Conservation (phyloP, 75 land plant genomes). For the Selaginella moellendorffii region DNA sequence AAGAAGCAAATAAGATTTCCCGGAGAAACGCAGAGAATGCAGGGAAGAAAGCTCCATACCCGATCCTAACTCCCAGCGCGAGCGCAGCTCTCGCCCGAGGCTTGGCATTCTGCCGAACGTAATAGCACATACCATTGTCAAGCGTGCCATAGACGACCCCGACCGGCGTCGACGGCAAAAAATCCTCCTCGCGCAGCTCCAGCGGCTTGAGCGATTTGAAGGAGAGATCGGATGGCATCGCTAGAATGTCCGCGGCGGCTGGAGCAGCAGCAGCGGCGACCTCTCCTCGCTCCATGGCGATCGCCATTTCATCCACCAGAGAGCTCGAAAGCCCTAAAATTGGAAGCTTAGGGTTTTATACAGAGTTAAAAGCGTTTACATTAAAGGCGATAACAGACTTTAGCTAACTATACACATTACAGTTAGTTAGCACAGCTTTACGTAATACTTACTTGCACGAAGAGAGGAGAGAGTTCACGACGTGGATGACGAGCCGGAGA, state of each 20-base stretch:
- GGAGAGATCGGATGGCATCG: not conserved
- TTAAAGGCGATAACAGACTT: too few relatives aligned
- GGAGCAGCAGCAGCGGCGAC: too few relatives aligned
- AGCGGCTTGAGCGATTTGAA: conserved; percentile 78
- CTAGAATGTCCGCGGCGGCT: not conserved
- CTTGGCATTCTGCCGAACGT: conserved; percentile 73
- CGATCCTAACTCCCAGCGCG: conserved; percentile 83
- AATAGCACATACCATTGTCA: conserved; percentile 81
- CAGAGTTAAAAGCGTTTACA: too few relatives aligned
- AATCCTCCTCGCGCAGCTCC: conserved; percentile 30
- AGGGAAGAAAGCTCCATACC: too few relatives aligned
- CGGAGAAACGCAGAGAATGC: too few relatives aligned
- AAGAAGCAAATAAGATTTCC: too few relatives aligned
- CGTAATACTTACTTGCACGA: conserved; percentile 64
- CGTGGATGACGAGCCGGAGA: conserved; percentile 68
- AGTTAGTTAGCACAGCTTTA: conserved; percentile 59
- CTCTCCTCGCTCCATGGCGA: too few relatives aligned
- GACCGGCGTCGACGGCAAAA: conserved; percentile 37
- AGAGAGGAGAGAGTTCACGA: conserved; percentile 71
- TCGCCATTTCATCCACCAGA: too few relatives aligned
- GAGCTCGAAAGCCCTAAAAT: too few relatives aligned
- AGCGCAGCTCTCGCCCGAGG: conserved; percentile 91
- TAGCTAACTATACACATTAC: too few relatives aligned
- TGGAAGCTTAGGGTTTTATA: too few relatives aligned
- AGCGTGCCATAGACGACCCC: conserved; percentile 73